These are phyloP conservation scores for Botrytis aclada DNA, from an alignment of 2,329 filamentous ascomycete species.

Conservation along the genomic window DNA sequence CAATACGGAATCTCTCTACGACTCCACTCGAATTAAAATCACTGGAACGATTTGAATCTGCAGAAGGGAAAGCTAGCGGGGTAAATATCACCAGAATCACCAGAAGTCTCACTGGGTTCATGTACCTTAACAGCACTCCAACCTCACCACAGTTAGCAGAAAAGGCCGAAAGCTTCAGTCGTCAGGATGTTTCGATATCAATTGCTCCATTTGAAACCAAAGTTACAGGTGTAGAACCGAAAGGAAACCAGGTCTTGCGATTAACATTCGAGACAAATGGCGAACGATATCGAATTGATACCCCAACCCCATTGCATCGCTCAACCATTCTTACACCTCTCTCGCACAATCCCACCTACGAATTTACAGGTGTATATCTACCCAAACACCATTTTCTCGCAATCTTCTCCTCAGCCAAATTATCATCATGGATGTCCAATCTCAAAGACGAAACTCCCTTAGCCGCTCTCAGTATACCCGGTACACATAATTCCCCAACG, in stretches of 20 bases:
- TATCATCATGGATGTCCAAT: slow-evolving; percentile 76
- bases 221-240: slow-evolving; percentile 58
- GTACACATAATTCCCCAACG: slow-evolving; percentile 93
- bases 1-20: slow-evolving; percentile 77
- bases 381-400: slow-evolving; percentile 53
- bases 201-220: slow-evolving; percentile 67
- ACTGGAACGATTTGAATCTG: slow-evolving; percentile 69
- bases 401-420: slow-evolving; percentile 68
- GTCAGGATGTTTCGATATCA: slow-evolving; percentile 59
- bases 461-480: slow-evolving; percentile 82
- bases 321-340: slow-evolving; percentile 60
- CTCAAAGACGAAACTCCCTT: slow-evolving; percentile 70
- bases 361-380: slow-evolving; percentile 66
- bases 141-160: slow-evolving; percentile 41
- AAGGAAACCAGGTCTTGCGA: slow-evolving; percentile 64
- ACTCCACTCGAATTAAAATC: slow-evolving; percentile 68
- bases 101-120: slow-evolving; percentile 44
- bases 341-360: slow-evolving; percentile 48
- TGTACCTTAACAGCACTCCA: slow-evolving; percentile 45
- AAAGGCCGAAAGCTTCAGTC: slow-evolving; percentile 58
- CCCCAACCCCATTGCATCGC: slow-evolving; percentile 58
- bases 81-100: slow-evolving; percentile 42
- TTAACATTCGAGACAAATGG: slow-evolving; percentile 67
- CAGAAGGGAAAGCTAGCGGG: slow-evolving; percentile 26
- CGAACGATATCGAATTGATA: slow-evolving; percentile 69